Evolutionary conservation across 495 filamentous ascomycete species (phyloP).

Genomic region (Neurospora sublineolata): DNA sequence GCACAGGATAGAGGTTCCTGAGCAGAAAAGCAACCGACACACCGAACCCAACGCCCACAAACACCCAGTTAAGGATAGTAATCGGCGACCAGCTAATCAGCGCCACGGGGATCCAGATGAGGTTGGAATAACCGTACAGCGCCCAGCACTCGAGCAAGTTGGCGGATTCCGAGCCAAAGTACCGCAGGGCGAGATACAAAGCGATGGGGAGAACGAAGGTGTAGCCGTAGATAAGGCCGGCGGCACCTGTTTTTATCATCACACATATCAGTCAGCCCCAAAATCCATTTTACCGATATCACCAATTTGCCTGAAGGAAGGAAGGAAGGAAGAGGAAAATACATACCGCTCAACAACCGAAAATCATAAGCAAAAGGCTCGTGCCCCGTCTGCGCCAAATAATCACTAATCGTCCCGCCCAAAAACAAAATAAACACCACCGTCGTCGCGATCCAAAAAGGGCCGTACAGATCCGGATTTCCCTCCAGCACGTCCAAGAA

Average conservation of each 20-base stretch:
- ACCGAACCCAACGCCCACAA: constrained; percentile 82
- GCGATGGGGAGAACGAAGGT: constrained; percentile 70
- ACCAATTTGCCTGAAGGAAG: background rate
- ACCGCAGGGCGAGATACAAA: constrained; percentile 80
- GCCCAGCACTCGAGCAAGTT: constrained; percentile 89
- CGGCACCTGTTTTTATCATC: constrained; percentile 47
- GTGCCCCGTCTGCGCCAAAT: constrained; percentile 44
- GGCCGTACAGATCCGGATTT: constrained; percentile 91
- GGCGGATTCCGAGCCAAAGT: constrained; percentile 83
- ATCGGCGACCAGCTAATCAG: constrained; percentile 81
- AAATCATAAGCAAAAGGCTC: constrained; percentile 70
- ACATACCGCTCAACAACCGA: constrained; percentile 61
- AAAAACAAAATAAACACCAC: constrained; percentile 92
- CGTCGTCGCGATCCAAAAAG: constrained; percentile 97
- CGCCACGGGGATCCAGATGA: constrained; percentile 94
- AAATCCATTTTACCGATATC: background rate
- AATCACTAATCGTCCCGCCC: constrained; percentile 87
- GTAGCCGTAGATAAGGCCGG: constrained; percentile 89
- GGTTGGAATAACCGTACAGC: constrained; percentile 87
- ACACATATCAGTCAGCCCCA: constrained; percentile 15
- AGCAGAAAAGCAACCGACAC: constrained; percentile 78
- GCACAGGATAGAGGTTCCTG: constrained; percentile 84
- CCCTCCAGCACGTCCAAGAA: constrained; percentile 94
- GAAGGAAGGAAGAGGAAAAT: too few relatives aligned
- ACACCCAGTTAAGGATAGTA: constrained; percentile 79